A percentile compares a stretch with the other conserved stretches of the same genome.
Evolutionary conservation across 129 eudicot genomes (phyloP).

Genomic region (Kitagawia praeruptora): DNA sequence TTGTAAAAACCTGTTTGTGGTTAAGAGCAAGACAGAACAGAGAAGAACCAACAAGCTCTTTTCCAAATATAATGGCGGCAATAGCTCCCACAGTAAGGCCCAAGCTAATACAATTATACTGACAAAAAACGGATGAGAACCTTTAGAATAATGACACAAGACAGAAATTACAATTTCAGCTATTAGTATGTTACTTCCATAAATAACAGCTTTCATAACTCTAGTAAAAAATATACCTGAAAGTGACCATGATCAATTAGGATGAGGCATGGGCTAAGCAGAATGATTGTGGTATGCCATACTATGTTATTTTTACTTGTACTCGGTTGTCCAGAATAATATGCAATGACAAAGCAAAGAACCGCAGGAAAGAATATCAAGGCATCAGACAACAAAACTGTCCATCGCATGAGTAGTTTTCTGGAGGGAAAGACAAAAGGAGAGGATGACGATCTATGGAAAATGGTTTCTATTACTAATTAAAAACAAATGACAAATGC

Average conservation of each 20-base stretch:
- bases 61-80: slow-evolving; percentile 41
- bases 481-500: not conserved
- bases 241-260: slow-evolving; percentile 98
- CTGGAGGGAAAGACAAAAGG: slow-evolving; percentile 37
- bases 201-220: not conserved
- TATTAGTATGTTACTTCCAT: not conserved
- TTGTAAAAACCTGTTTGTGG: slow-evolving; percentile 46
- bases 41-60: slow-evolving; percentile 44
- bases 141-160: not conserved
- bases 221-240: slow-evolving; percentile 42
- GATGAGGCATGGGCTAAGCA: slow-evolving; percentile 84
- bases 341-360: slow-evolving; percentile 51
- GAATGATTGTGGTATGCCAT: slow-evolving; percentile 68
- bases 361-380: slow-evolving; percentile 94
- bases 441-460: slow-evolving; percentile 16
- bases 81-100: slow-evolving; percentile 61
- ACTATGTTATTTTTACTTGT: slow-evolving; percentile 37
- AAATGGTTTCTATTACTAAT: slow-evolving; percentile 12
- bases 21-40: slow-evolving; percentile 51
- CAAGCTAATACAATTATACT: slow-evolving; percentile 91
- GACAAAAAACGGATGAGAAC: slow-evolving; percentile 10
- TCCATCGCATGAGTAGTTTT: slow-evolving; percentile 99
- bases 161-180: not conserved
- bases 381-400: slow-evolving; percentile 78
- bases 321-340: slow-evolving; percentile 24